phyloP scores from a whole-genome alignment of 805 yeast genomes.

The Metschnikowia dekortorum region DNA sequence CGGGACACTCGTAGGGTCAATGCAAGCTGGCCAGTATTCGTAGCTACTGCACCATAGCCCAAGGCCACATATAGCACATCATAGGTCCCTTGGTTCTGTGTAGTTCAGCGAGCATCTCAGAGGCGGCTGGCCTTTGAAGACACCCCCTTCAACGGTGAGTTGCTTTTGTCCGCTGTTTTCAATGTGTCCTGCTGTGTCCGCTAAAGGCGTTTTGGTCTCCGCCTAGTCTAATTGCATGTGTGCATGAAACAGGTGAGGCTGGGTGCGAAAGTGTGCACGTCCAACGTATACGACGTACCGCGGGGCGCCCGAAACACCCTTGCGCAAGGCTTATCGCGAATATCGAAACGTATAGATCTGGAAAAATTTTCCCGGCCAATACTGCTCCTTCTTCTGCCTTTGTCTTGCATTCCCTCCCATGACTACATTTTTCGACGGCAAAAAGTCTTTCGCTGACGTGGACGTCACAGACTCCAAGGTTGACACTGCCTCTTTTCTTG shows the following conservation, averaged over 20 bases:
- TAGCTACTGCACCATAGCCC: too few species aligned
- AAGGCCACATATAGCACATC: too few species aligned
- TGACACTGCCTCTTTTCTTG: conserved; percentile 70
- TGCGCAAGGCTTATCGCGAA: conserved; percentile 4
- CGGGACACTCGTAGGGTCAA: too few species aligned
- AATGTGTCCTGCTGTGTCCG: not conserved
- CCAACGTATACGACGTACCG: not conserved
- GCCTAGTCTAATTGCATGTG: too few species aligned
- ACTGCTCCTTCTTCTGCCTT: not conserved
- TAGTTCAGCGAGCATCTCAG: too few species aligned
- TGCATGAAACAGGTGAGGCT: not conserved
- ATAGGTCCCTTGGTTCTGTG: too few species aligned
- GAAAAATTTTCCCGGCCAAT: not conserved
- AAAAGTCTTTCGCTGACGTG: conserved; percentile 71
- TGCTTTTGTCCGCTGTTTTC: too few species aligned
- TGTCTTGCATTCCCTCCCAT: conserved; percentile 31
- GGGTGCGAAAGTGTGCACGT: not conserved
- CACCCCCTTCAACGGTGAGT: too few species aligned
- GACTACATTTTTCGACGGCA: conserved; percentile 79
- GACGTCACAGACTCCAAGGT: conserved; percentile 59
- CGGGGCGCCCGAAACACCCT: not conserved
- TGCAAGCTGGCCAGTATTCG: too few species aligned
- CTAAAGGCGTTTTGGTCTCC: too few species aligned
- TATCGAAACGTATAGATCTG: not conserved
- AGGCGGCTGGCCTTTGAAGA: too few species aligned